Conservation (phyloP, 306 rosid genomes). For the Cucumis hystrix region DNA sequence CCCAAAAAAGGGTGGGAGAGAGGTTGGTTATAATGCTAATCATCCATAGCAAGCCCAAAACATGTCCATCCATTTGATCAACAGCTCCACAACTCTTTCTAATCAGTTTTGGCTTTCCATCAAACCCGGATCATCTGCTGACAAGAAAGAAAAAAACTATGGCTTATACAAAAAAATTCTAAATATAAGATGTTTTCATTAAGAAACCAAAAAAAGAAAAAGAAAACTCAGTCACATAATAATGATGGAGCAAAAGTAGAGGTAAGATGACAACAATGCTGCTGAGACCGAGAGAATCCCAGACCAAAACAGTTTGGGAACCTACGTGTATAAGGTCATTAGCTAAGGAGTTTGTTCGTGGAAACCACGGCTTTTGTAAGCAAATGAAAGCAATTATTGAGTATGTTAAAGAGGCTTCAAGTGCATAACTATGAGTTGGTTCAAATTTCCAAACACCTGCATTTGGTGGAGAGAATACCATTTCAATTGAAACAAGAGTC, state of each 20-base stretch:
- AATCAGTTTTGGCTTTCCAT: not conserved
- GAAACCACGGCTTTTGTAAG: not conserved
- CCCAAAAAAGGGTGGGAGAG: not conserved
- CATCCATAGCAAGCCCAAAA: not conserved
- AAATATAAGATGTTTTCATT: not conserved
- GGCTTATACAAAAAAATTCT: not conserved
- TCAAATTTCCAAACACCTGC: not conserved
- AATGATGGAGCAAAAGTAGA: not conserved
- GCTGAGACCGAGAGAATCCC: not conserved
- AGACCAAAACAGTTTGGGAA: not conserved
- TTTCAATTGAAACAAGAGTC: not conserved
- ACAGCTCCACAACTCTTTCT: not conserved
- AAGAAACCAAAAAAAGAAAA: not conserved
- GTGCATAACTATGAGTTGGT: no score
- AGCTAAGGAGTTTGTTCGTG: not conserved
- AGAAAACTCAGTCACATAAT: not conserved
- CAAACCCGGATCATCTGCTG: slow-evolving; percentile 8
- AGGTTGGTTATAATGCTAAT: not conserved
- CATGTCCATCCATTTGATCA: not conserved
- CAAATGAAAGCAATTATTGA: not conserved
- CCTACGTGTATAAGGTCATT: not conserved
- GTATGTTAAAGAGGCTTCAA: not conserved
- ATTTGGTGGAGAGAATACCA: not conserved
- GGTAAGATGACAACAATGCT: not conserved
- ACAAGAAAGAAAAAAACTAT: not conserved